phyloP scores from a whole-genome alignment of 306 rosid species.

The Aeschynomene evenia region DNA sequence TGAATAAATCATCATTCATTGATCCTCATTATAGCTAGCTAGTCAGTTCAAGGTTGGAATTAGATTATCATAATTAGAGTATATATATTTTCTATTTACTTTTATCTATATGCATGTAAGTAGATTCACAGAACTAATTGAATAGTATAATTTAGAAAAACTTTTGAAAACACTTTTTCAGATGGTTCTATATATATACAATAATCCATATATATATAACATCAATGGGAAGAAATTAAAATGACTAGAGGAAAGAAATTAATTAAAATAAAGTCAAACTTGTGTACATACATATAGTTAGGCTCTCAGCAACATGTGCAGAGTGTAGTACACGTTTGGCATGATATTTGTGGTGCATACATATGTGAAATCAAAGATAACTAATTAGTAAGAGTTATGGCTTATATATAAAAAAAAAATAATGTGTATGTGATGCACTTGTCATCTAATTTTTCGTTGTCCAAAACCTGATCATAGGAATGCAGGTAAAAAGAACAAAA shows the following conservation, averaged over 20 bases:
- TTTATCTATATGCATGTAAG: too few relatives aligned
- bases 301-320: constrained; percentile 22
- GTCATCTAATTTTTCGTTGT: background rate
- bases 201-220: background rate
- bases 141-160: too few relatives aligned
- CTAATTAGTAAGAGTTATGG: background rate
- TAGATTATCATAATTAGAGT: too few relatives aligned
- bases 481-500: background rate
- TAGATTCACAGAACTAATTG: too few relatives aligned
- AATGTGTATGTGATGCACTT: background rate
- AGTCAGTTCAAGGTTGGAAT: too few relatives aligned
- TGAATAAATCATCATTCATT: too few relatives aligned
- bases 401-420: background rate
- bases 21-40: too few relatives aligned
- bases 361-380: background rate
- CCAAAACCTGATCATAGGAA: background rate
- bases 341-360: background rate
- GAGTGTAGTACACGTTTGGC: background rate
- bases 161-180: too few relatives aligned
- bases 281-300: background rate
- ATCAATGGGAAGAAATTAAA: background rate
- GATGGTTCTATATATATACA: too few relatives aligned
- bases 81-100: too few relatives aligned
- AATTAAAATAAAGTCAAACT: constrained; percentile 14
- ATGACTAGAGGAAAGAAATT: too few relatives aligned